Evolutionary conservation across 352 stramenopile genomes (phyloP).

Genomic region (Pythium utonaiense): DNA sequence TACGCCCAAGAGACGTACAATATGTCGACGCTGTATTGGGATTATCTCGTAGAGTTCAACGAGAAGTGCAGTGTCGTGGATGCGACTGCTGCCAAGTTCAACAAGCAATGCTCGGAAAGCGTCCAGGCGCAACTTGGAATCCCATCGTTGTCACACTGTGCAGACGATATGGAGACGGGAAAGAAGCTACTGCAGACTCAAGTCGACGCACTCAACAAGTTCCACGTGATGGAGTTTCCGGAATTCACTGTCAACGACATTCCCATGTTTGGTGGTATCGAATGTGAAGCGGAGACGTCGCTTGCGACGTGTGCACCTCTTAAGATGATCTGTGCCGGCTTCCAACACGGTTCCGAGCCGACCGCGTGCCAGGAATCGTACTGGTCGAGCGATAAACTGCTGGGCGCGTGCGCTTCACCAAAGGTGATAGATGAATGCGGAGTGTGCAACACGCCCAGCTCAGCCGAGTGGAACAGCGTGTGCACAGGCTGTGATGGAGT

Average conservation of each 20-base stretch:
- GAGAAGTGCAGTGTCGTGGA: conserved; percentile 16
- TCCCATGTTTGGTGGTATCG: conserved; percentile 18
- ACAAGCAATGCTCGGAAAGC: conserved; percentile 8
- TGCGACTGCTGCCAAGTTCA: conserved; percentile 14
- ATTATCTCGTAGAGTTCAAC: conserved; percentile 25
- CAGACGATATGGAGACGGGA: neutral
- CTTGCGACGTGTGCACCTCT: conserved; percentile 22
- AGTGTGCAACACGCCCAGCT: conserved; percentile 11
- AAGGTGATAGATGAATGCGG: conserved; percentile 28
- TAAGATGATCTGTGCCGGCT: conserved; percentile 25
- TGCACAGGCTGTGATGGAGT: conserved; percentile 30
- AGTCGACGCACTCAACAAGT: conserved; percentile 15
- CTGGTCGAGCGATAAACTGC: conserved; percentile 6
- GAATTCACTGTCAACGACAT: conserved; percentile 28
- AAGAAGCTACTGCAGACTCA: conserved; percentile 20
- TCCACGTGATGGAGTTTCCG: conserved; percentile 26
- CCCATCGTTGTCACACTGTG: conserved; percentile 6
- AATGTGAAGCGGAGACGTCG: conserved; percentile 23
- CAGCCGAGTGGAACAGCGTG: conserved; percentile 22
- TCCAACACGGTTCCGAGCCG: conserved; percentile 13
- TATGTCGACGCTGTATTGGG: conserved; percentile 22
- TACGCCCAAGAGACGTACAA: conserved; percentile 10
- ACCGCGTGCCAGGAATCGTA: conserved; percentile 18
- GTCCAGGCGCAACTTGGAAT: conserved; percentile 10
- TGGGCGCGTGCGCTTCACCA: conserved; percentile 12